Base-by-base conservation (phyloP, 176 grass and related monocot genomes). In the Dendrocalamus sinicus region DNA sequence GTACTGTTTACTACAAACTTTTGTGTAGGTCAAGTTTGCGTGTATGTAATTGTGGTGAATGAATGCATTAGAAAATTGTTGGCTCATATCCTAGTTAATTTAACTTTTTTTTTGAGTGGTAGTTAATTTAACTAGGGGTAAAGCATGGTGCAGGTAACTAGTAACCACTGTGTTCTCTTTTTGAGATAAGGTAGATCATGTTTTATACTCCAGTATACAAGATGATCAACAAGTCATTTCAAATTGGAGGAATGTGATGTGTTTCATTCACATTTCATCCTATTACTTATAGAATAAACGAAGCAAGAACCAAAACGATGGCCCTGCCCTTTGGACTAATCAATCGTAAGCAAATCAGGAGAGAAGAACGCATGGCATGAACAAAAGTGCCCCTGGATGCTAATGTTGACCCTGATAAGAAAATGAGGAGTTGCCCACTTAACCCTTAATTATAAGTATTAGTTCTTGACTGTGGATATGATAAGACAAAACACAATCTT, bases 321-420 rank as follows among this genome's bases (percentile, higher is more conserved):
- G 60, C 8, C 57, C 9, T 55, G 40, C 47, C 55, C 76, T 79
- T 68, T 66, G 80, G 68, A 0, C 2, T 62, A 66, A 62, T 62
- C 75, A 45, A 51, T 59, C 67, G 26, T 61, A 73, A 26, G n/a
- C 72, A 70, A 7, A 70, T 81, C 40, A 16, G 19, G 55, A 47
- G 17, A 47, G 50, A 28, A 79, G 40, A 83, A 84, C 61, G 70
- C 85, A 8, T 87, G 81, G 75, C 85, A 62, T 40, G 68, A 82
- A 35, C 80, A 91, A 79, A 80, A 69, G 80, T 15, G 69, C 6
- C 46, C 32, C 43, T 9, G 85, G 85, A 91, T 91, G 60, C 89
- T 84, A 62, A 75, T 61, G 46, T 87, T 91, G 85, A 91, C 89
- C 81, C 12, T 9, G 85, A 40, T 61, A 69, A 87, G 40, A 84